phyloP scores from a whole-genome alignment of 176 grass and related monocot species.

The Triticum urartu region DNA sequence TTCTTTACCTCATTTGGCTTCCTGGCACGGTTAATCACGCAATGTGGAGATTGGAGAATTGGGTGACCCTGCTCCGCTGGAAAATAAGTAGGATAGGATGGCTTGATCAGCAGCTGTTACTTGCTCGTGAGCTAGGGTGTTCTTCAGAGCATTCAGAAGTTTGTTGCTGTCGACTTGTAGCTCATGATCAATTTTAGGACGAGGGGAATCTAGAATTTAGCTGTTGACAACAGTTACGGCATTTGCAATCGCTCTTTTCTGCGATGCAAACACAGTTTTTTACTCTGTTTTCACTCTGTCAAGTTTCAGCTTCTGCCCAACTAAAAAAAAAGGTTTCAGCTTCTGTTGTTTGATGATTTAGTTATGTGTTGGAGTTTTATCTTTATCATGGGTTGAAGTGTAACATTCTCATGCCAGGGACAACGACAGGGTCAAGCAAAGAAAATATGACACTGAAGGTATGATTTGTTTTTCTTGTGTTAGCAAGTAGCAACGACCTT shows the following conservation, averaged over 20 bases:
- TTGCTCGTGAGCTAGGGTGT: neutral
- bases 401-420: slow-evolving; percentile 42
- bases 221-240: neutral
- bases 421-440: slow-evolving; percentile 21
- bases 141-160: neutral
- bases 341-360: neutral
- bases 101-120: neutral
- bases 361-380: neutral
- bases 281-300: slow-evolving; percentile 11
- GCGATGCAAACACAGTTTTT: neutral
- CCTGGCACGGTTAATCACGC: neutral
- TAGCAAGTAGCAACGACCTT: neutral
- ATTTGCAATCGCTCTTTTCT: neutral
- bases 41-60: neutral
- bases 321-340: neutral
- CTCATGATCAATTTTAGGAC: neutral
- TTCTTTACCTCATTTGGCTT: neutral
- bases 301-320: neutral
- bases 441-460: slow-evolving; percentile 56
- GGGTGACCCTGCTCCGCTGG: neutral
- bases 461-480: slow-evolving; percentile 20
- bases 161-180: neutral
- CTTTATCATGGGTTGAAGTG: slow-evolving; percentile 8
- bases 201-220: neutral
- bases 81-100: neutral